A percentile compares a stretch with the other conserved stretches of the same genome.
These are phyloP conservation scores for Lactarius indigo DNA, from an alignment of 768 basidiomycete species.

Conservation along the genomic window DNA sequence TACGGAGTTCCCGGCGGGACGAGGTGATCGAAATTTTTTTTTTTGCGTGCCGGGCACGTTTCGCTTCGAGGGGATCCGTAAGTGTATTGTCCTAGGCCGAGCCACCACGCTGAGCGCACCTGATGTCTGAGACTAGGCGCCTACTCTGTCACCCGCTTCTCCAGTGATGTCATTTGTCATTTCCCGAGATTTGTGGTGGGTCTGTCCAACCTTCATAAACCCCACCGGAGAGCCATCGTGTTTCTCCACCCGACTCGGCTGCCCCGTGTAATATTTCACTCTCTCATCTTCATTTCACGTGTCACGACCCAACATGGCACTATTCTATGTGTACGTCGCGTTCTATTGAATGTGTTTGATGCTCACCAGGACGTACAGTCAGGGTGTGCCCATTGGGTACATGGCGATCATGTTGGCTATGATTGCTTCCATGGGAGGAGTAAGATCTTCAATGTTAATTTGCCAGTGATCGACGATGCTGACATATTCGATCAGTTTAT, in stretches of 20 bases:
- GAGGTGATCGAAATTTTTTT: background rate
- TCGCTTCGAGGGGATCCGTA: background rate
- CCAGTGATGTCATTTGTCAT: slow-evolving; percentile 12
- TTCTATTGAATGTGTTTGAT: background rate
- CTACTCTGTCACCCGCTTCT: background rate
- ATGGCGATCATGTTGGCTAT: slow-evolving; percentile 63
- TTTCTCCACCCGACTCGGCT: background rate
- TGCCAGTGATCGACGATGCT: background rate
- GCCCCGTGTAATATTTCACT: background rate
- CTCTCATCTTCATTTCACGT: background rate
- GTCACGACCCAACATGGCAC: slow-evolving; percentile 27
- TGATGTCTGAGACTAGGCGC: background rate
- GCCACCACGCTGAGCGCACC: background rate
- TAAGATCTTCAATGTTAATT: slow-evolving; percentile 15
- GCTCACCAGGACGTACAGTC: slow-evolving; percentile 33
- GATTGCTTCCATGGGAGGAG: slow-evolving; percentile 67
- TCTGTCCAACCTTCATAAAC: slow-evolving; percentile 3
- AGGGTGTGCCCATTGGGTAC: slow-evolving; percentile 59
- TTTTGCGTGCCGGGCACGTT: background rate
- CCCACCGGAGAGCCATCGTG: background rate
- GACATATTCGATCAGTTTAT: slow-evolving; percentile 23
- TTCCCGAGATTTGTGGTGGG: background rate
- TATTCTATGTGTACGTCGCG: slow-evolving; percentile 31
- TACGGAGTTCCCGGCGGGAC: slow-evolving; percentile 1
- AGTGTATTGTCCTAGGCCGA: background rate